These are phyloP conservation scores for Dittrichia graveolens DNA, from an alignment of 129 eudicot species.

Conservation along the genomic window DNA sequence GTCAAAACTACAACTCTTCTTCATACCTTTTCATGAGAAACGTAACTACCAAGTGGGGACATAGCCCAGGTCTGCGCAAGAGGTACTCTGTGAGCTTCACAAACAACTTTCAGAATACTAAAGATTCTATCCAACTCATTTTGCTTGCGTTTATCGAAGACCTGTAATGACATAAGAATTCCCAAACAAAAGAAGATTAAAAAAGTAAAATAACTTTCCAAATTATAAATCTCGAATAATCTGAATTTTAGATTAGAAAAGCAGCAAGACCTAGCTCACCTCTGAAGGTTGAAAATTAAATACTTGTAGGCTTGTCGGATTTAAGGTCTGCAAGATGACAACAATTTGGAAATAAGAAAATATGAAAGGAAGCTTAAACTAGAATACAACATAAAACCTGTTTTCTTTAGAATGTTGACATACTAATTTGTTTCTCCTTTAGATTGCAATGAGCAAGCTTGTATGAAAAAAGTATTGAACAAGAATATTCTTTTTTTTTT, in stretches of 20 bases:
- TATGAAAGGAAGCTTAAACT: not conserved
- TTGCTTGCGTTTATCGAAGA: not conserved
- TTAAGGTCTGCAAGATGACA: not conserved
- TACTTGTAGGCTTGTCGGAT: not conserved
- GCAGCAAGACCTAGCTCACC: not conserved
- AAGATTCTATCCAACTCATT: not conserved
- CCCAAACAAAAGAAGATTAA: not conserved
- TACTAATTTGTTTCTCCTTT: no score
- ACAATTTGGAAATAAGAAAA: not conserved
- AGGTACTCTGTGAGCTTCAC: not conserved
- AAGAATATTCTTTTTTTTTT: no score
- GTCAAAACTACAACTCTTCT: slow-evolving; percentile 16
- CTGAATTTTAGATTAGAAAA: no score
- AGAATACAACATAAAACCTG: no score
- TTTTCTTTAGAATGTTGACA: no score
- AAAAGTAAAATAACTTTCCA: no score
- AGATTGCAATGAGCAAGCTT: no score
- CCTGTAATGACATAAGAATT: slow-evolving; percentile 5
- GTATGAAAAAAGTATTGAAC: no score
- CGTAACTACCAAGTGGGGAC: slow-evolving; percentile 3
- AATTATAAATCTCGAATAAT: no score
- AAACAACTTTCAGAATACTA: not conserved
- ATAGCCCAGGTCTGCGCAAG: slow-evolving; percentile 11
- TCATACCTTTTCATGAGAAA: slow-evolving; percentile 1
- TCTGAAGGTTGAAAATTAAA: not conserved